Base-by-base conservation (phyloP, 2,329 filamentous ascomycete species). In the Sclerotinia trifoliorum region DNA sequence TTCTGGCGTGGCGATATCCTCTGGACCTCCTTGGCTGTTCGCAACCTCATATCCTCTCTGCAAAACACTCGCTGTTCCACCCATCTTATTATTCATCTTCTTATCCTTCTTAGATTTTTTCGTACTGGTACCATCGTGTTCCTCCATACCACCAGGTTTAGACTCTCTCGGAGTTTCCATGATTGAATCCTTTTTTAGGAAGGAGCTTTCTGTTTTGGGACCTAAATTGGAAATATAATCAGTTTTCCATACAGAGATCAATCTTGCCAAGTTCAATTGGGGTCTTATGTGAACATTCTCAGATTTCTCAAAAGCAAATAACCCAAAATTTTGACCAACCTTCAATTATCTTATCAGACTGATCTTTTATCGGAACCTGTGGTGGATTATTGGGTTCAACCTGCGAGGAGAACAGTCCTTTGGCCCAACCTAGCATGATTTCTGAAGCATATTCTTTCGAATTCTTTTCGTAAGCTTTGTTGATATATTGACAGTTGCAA, bases 331-430 rank as follows among this genome's bases (percentile, higher is more conserved):
- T 63, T 39, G 15, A 66, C 55, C 26, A 49, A 66, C 63, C 35
- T 66, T 60, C 39, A 66, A 39, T 66, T 66, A 44, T 56, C 63
- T 66, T 57, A 44, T 58, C 52, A 17, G 51, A 15, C n/a, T 58
- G 29, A 19, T 26, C 39, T 24, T 57, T 21, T 48, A 58, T 48
- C 29, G 26, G 26, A 60, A 46, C 42, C 35, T 21, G 21, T 39
- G 21, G 52, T 35, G 42, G n/a, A 60, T 48, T 21, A 21, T 39
- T 57, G 17, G 21, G 8, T 49, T 35, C 63, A 44, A 55, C 26
- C 42, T 56, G 44, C 17, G 63, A 60, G 26, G 63, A 60, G 52
- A 66, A 66, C 19, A 60, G 24, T 21, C 32, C 52, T 48, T 60
- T 66, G 51, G 55, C 44, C 52, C 52, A 48, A 15, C 26, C 35